Base-by-base conservation (phyloP, 495 filamentous ascomycete genomes). In the Lasiosphaeria miniovina region DNA sequence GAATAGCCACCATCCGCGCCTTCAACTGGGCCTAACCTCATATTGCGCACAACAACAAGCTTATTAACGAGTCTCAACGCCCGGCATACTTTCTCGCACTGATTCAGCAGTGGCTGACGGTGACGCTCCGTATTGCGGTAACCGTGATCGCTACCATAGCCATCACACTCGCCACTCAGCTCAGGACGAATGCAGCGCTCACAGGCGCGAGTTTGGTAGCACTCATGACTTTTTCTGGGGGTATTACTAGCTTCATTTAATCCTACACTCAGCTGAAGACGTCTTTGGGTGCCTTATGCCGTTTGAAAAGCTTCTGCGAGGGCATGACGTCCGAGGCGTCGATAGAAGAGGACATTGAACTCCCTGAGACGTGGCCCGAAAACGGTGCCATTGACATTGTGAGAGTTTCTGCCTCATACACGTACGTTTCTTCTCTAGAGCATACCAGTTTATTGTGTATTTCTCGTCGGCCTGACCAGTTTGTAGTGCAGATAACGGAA, bases 1-100 rank as follows among this genome's bases (percentile, higher is more conserved):
- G 80, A 14, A 62, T 80, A 8, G 55, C 62, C 14, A 80, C 78
- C 24, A 77, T 82, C 41, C 68, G 80, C 12, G 70, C 78, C 0
- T 79, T 80, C 55, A 73, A 71, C 4, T 77, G 75, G 70, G 52
- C 64, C 33, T n/a, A 66, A 4, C 67, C 69, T 9, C 68, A 80
- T 48, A 67, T 77, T 53, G 61, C 69, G 11, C 73, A 78, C 12
- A 81, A 82, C 52, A 68, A 71, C 4, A 46, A 62, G 4, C 68
- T 77, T 6, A 64, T 90, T 6, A 84, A 89, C 59, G 65, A 69
- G 36, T 71, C 71, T 3, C 75, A 78, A 48, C 66, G 68, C n/a
- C 77, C 77, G 6, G 73, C 66, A 31, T 83, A 77, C 41, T 66
- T 82, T 11, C 70, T 80, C 6, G 55, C 73, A 5, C 75, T 75